Evolutionary conservation across 139 green algal species (phyloP), one percentile per base, ranked within the genome.

Genomic region (Chlorella vulgaris): DNA sequence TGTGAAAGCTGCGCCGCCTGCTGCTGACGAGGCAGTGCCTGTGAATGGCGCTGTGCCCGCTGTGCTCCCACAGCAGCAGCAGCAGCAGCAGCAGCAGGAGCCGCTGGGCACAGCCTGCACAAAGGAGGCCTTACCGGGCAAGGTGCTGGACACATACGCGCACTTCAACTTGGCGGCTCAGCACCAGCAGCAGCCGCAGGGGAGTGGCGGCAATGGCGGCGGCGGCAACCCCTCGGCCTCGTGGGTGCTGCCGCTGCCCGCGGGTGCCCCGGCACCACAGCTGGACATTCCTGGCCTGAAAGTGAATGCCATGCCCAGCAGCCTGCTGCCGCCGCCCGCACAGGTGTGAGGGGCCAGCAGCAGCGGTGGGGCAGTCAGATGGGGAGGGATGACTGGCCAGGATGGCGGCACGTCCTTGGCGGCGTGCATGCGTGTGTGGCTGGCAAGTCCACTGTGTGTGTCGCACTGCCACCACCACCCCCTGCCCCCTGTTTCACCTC

Each of bases 221-320:
- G 55, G 15, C 18, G 18, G 5, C 18, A 21, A 5, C 18, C n/a
- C 55, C 5, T 15, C 55, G 5, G 55, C 69, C 28, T 26, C 42
- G 13, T 76, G 69, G 69, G 43, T 8, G 38, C 28, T 60, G 29
- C 47, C 70, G 47, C 70, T 31, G 70, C n/a, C 70, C 0, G 47
- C 65, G 47, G 47, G 18, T 13, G 19, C 55, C 18, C 33, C 31
- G 33, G 47, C 35, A 29, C 50, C 6, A 7, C 51, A 24, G 33
- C 71, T 78, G 33, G 50, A 78, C 42, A 78, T 78, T 29, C 28
- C 71, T 31, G 71, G 71, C 4, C 71, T 78, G 50, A 24, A 50
- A 26, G 35, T 78, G 50, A 67, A 78, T 35, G 71, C 71, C 51
- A 78, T 66, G 71, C 33, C 71, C 71, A 78, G 71, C 71, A 78